phyloP scores from a whole-genome alignment of 2,329 filamentous ascomycete species.

The Aureobasidium melanogenum region DNA sequence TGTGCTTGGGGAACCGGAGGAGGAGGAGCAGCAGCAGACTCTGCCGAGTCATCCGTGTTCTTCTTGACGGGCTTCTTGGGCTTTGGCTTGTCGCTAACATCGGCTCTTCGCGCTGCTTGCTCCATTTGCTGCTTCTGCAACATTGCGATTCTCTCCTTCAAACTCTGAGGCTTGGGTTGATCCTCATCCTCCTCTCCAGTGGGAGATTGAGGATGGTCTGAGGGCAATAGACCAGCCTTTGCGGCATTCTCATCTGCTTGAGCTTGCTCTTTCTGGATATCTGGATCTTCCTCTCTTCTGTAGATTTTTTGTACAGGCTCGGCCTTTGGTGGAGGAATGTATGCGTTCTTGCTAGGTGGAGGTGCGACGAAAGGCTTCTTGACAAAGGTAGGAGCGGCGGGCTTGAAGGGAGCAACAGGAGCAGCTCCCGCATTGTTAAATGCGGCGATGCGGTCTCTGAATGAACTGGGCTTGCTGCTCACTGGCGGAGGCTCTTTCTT shows the following conservation, averaged over 20 bases:
- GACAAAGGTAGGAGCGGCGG: constrained; percentile 65
- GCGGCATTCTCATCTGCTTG: constrained; percentile 60
- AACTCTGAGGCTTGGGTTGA: constrained; percentile 79
- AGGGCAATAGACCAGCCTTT: constrained; percentile 50
- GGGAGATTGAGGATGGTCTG: constrained; percentile 2
- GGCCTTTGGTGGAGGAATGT: constrained; percentile 67
- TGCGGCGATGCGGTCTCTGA: constrained; percentile 90
- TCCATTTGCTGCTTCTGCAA: constrained; percentile 91
- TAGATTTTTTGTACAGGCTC: constrained; percentile 65
- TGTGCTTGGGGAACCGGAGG: constrained; percentile 24
- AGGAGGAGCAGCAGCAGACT: constrained; percentile 26
- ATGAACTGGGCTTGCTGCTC: constrained; percentile 72
- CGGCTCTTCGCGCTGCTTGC: constrained; percentile 73
- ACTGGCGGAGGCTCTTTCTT: constrained; percentile 56
- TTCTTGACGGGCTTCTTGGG: constrained; percentile 67
- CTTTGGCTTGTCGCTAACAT: constrained; percentile 73
- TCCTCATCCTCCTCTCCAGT: constrained; percentile 53
- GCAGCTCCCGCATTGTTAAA: constrained; percentile 87
- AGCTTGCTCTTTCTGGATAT: constrained; percentile 51
- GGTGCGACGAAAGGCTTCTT: constrained; percentile 97
- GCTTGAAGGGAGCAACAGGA: constrained; percentile 85
- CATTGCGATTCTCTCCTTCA: constrained; percentile 92
- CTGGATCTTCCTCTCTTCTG: constrained; percentile 76
- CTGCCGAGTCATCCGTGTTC: constrained; percentile 23
- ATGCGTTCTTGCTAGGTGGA: constrained; percentile 86